These are phyloP conservation scores for Boletus tomentosulus DNA, from an alignment of 768 basidiomycete genomes.

Conservation along the genomic window DNA sequence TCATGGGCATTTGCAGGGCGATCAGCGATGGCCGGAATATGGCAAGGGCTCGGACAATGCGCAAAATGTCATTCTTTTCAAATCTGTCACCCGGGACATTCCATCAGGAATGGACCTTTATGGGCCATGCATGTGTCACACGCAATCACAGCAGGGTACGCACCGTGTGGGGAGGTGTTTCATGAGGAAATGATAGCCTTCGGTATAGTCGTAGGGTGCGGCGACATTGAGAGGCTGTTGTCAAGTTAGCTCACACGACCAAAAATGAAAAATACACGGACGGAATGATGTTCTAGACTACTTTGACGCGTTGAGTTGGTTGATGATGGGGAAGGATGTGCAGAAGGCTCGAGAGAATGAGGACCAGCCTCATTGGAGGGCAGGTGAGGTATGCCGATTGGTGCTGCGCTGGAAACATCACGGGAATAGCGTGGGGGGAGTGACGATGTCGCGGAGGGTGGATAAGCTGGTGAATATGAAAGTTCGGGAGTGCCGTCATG, in stretches of 20 bases:
- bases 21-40: constrained; percentile 96
- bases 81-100: constrained; percentile 52
- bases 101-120: constrained; percentile 33
- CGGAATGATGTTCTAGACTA: constrained; percentile 31
- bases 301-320: constrained; percentile 38
- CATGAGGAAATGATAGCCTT: constrained; percentile 97
- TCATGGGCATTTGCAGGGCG: constrained; percentile 95
- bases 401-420: constrained; percentile 41
- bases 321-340: constrained; percentile 42
- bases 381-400: constrained; percentile 31
- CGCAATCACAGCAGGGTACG: constrained; percentile 39
- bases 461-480: constrained; percentile 32
- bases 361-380: constrained; percentile 25
- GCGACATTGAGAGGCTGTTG: constrained; percentile 60
- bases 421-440: constrained; percentile 46
- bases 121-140: constrained; percentile 39
- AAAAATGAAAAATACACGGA: constrained; percentile 17
- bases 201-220: constrained; percentile 88
- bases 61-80: constrained; percentile 93
- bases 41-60: constrained; percentile 90
- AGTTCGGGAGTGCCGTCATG: constrained; percentile 36
- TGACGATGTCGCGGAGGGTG: constrained; percentile 22
- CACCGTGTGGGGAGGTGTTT: constrained; percentile 83
- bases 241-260: constrained; percentile 43
- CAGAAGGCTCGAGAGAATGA: constrained; percentile 24